phyloP scores from a whole-genome alignment of 129 eudicot genomes.

The Oenanthe sinensis region DNA sequence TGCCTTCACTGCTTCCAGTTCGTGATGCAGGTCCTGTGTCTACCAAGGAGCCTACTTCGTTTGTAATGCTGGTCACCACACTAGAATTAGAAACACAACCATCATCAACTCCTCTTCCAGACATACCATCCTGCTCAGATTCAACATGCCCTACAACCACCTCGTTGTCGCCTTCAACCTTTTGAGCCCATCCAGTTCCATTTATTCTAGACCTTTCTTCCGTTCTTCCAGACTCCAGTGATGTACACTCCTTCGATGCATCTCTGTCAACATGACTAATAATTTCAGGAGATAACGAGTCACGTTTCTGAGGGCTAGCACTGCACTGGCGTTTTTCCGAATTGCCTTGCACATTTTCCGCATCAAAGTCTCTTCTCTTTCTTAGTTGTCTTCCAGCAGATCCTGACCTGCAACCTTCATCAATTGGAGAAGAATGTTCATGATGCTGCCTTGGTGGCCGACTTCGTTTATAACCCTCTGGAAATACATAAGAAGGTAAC shows the following conservation, averaged over 20 bases:
- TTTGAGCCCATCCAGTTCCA: neutral
- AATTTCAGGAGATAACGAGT: conserved; percentile 49
- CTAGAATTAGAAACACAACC: conserved; percentile 22
- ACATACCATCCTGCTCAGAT: conserved; percentile 4
- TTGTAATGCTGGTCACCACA: conserved; percentile 15
- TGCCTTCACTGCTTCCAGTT: conserved; percentile 15
- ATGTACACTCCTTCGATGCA: conserved; percentile 11
- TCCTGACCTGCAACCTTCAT: conserved; percentile 21
- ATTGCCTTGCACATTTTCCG: neutral
- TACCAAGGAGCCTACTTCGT: conserved; percentile 7
- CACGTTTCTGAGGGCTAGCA: conserved; percentile 18
- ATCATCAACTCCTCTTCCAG: conserved; percentile 18
- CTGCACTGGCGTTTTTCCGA: neutral
- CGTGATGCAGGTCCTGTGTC: conserved; percentile 15
- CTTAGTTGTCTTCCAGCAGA: conserved; percentile 32
- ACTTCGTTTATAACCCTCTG: conserved; percentile 43
- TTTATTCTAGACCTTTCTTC: neutral
- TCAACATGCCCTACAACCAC: neutral
- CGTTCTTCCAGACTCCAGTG: neutral
- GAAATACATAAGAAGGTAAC: conserved; percentile 61
- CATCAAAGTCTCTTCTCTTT: conserved; percentile 39
- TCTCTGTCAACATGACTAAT: conserved; percentile 19
- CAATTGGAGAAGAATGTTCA: conserved; percentile 13
- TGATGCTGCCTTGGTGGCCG: conserved; percentile 35
- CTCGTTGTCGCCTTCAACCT: conserved; percentile 15